A percentile compares a stretch with the other conserved stretches of the same genome.
Conservation (phyloP, 495 filamentous ascomycete species). For the Penicillium tannophilum region DNA sequence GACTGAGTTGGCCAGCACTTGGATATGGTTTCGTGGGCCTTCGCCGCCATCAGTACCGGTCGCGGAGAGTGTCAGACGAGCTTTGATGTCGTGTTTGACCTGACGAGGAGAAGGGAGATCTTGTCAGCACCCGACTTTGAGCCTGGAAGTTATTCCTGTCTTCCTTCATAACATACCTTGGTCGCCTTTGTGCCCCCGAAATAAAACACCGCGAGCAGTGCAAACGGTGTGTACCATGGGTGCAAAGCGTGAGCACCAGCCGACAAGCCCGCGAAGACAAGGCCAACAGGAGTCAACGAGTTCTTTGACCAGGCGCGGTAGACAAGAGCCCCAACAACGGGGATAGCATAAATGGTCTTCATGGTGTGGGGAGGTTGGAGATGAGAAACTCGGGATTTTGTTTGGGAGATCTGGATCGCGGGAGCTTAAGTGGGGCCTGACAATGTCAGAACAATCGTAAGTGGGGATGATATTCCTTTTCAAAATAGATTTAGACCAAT, state of each 20-base stretch:
- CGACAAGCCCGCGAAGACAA: constrained; percentile 68
- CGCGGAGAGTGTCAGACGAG: constrained; percentile 73
- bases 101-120: constrained; percentile 24
- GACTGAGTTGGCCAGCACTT: constrained; percentile 88
- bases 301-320: constrained; percentile 72
- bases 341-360: constrained; percentile 70
- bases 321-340: constrained; percentile 62
- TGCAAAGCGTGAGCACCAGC: constrained; percentile 81
- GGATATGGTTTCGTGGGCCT: constrained; percentile 78
- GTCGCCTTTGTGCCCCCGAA: constrained; percentile 80
- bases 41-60: constrained; percentile 73
- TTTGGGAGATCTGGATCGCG: neutral
- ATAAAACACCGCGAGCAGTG: constrained; percentile 83
- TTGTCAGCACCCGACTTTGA: constrained; percentile 9
- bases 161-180: constrained; percentile 53
- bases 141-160: neutral
- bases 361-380: constrained; percentile 41
- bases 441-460: neutral
- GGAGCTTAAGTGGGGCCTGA: constrained; percentile 24
- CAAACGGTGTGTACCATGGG: constrained; percentile 88
- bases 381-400: constrained; percentile 3
- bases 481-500: neutral
- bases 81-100: constrained; percentile 88
- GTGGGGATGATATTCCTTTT: neutral
- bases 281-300: constrained; percentile 73